phyloP scores from a whole-genome alignment of 164 flowering plant genomes.

The Vitis rotundifolia region DNA sequence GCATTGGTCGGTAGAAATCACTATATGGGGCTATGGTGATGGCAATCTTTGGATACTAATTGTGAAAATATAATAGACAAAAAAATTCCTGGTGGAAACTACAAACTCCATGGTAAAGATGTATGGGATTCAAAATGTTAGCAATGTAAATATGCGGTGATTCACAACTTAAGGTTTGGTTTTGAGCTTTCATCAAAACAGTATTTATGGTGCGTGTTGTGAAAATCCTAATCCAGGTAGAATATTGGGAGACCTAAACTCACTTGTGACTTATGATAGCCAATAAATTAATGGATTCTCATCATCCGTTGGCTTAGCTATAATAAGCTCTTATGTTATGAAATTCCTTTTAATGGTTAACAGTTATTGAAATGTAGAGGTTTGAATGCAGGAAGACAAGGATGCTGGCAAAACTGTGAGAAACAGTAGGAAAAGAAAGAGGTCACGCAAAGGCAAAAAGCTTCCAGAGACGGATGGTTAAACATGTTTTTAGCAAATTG shows the following conservation, averaged over 20 bases:
- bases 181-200: no score
- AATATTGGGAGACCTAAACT: not conserved
- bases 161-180: no score
- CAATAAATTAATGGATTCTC: not conserved
- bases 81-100: no score
- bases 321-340: not conserved
- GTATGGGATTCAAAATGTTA: no score
- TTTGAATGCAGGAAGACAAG: constrained; percentile 28
- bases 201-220: not conserved
- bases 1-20: no score
- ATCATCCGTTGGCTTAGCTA: not conserved
- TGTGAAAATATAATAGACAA: no score
- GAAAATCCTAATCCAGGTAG: not conserved
- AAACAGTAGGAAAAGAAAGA: constrained; percentile 41
- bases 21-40: no score
- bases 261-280: not conserved
- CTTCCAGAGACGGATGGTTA: constrained; percentile 4
- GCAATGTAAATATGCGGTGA: no score
- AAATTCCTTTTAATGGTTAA: not conserved
- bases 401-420: constrained; percentile 14
- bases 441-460: constrained; percentile 30
- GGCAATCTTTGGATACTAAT: no score
- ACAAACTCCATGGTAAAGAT: no score
- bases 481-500: not conserved
- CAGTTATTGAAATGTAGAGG: not conserved